These are phyloP conservation scores for Xylaria sp. DNA, from an alignment of 2,329 filamentous ascomycete species.

Conservation along the genomic window DNA sequence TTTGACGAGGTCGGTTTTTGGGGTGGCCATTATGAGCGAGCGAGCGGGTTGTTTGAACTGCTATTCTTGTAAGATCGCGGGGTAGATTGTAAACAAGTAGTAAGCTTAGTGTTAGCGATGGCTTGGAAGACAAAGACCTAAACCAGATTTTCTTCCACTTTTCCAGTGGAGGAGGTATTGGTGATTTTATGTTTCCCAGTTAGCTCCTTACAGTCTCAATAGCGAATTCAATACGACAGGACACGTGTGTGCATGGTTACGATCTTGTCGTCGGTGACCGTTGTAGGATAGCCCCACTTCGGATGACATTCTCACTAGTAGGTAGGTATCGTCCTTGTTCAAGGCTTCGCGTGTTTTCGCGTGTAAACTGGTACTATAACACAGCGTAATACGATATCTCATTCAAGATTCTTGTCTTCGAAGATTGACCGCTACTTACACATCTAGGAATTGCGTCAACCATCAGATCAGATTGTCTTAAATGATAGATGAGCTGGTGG, in stretches of 20 bases:
- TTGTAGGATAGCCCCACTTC: conserved; percentile 23
- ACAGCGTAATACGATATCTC: background rate
- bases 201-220: background rate
- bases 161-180: background rate
- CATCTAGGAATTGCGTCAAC: background rate
- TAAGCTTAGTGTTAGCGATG: background rate
- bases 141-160: background rate
- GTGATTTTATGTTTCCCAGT: background rate
- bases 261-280: conserved; percentile 21
- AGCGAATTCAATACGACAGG: background rate
- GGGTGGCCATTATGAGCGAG: conserved; percentile 41
- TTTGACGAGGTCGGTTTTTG: conserved; percentile 47
- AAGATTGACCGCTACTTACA: too few species aligned
- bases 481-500: too few species aligned
- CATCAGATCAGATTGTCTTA: background rate
- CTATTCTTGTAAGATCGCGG: conserved; percentile 9
- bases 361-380: background rate
- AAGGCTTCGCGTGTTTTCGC: too few species aligned
- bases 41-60: conserved; percentile 4
- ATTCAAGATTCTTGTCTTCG: background rate
- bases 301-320: too few species aligned
- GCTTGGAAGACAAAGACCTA: background rate
- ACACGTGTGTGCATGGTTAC: conserved; percentile 7
- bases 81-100: conserved; percentile 6
- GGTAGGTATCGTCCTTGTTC: background rate